Evolutionary conservation across 805 yeast genomes (phyloP).

Genomic region (Kuraishia ogatae): DNA sequence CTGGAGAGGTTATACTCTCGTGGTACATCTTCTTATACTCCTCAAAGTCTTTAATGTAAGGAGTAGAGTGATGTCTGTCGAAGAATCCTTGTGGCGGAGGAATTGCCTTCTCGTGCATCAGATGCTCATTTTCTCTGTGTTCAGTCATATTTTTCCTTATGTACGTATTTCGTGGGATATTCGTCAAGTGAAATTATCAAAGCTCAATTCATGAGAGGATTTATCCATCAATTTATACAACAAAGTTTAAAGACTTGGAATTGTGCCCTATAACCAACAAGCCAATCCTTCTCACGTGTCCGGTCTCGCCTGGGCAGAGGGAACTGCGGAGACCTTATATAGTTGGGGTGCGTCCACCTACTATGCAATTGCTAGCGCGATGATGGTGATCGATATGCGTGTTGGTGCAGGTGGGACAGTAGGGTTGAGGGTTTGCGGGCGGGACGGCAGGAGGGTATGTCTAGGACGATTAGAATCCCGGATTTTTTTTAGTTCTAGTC

Average conservation of each 20-base stretch:
- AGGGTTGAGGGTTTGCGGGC: background rate
- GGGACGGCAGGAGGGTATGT: too few species aligned
- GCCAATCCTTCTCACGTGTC: background rate
- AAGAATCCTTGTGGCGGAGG: conserved; percentile 25
- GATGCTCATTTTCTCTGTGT: conserved; percentile 22
- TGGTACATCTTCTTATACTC: conserved; percentile 42
- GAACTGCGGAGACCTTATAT: background rate
- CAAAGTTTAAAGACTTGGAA: background rate
- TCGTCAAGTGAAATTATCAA: too few species aligned
- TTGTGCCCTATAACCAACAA: background rate
- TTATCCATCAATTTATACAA: too few species aligned
- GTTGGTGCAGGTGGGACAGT: background rate
- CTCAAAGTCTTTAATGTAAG: conserved; percentile 39
- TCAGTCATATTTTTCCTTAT: background rate
- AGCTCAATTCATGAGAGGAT: background rate
- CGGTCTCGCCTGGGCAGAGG: background rate
- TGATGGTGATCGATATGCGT: background rate
- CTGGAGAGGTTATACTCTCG: conserved; percentile 49
- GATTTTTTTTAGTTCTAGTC: background rate
- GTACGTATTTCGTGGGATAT: background rate
- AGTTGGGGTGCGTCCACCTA: background rate
- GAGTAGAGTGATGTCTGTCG: conserved; percentile 33
- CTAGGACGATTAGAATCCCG: background rate
- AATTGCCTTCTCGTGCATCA: conserved; percentile 19
- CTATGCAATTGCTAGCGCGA: background rate